Evolutionary conservation across 2,329 filamentous ascomycete species (phyloP).

Genomic region (Talaromyces sp.): DNA sequence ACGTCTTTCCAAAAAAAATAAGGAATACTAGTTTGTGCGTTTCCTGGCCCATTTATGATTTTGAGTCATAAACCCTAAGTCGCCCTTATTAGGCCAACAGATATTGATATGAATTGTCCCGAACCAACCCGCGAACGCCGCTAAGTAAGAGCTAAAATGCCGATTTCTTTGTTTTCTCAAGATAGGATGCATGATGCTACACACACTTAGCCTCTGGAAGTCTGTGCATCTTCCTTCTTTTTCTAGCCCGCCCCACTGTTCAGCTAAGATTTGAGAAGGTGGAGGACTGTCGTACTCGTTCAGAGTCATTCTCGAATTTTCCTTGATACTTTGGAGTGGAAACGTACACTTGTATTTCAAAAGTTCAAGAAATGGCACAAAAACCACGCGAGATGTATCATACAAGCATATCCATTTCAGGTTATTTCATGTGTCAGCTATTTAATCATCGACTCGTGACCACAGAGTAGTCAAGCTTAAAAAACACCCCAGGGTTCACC

Average conservation of each 20-base stretch:
- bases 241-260: slow-evolving; percentile 5
- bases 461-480: neutral
- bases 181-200: neutral
- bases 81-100: neutral
- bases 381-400: neutral
- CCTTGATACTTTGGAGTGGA: neutral
- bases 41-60: neutral
- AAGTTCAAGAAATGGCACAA: neutral
- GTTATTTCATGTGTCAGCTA: neutral
- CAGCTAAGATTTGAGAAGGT: neutral
- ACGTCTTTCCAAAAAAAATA: neutral
- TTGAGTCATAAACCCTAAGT: neutral
- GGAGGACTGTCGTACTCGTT: neutral
- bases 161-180: neutral
- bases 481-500: neutral
- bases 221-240: neutral
- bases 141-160: neutral
- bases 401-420: neutral
- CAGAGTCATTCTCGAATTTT: neutral
- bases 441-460: neutral
- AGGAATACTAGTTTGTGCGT: neutral
- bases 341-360: neutral
- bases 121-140: neutral
- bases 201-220: neutral
- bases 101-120: neutral